These are phyloP conservation scores for Scheffersomyces titani DNA, from an alignment of 1,139 yeast species.

Conservation along the genomic window DNA sequence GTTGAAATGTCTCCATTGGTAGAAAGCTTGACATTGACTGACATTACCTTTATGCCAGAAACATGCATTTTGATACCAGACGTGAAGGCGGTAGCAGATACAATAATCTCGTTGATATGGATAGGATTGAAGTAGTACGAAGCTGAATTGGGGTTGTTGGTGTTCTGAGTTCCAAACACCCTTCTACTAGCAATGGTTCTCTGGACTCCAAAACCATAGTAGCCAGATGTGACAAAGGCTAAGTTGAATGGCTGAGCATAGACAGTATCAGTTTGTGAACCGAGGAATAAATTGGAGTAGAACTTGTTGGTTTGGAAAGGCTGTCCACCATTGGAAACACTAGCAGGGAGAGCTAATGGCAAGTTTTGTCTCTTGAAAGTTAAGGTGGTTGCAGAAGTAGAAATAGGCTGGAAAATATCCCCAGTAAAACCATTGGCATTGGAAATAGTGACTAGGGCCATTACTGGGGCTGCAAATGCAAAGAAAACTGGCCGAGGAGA, in stretches of 20 bases:
- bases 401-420: conserved; percentile 9
- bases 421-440: conserved; percentile 2
- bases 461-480: neutral
- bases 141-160: conserved; percentile 9
- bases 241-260: conserved; percentile 11
- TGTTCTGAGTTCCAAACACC: conserved; percentile 5
- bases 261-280: conserved; percentile 8
- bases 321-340: neutral
- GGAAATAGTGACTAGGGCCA: neutral
- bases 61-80: conserved; percentile 7
- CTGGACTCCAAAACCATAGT: conserved; percentile 8
- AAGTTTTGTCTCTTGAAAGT: conserved; percentile 3
- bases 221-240: conserved; percentile 25
- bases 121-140: conserved; percentile 10
- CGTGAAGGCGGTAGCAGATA: conserved; percentile 10
- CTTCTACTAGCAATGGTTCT: conserved; percentile 3
- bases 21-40: conserved; percentile 10
- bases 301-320: conserved; percentile 1
- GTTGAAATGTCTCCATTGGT: conserved; percentile 5
- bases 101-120: conserved; percentile 6
- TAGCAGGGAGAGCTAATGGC: conserved; percentile 4
- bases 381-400: conserved; percentile 4
- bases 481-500: neutral
- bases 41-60: conserved; percentile 8
- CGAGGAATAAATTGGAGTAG: conserved; percentile 1